Evolutionary conservation across 176 grass and related monocot genomes (phyloP).

Genomic region (Oryza glaberrima): DNA sequence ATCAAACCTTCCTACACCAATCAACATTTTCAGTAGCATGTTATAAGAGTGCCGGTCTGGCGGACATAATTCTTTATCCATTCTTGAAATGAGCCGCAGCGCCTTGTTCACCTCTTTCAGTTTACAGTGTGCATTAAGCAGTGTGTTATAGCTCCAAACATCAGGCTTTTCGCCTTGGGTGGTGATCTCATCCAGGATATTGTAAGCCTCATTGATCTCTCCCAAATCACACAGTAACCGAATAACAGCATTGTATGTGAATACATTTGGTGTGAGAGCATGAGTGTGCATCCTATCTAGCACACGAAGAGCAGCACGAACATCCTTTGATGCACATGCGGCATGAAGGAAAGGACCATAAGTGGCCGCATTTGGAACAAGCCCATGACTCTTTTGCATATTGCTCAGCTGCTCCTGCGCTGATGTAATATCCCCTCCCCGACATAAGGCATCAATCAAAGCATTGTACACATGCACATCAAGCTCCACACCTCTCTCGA

Average conservation of each 20-base stretch:
- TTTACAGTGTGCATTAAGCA: conserved; percentile 73
- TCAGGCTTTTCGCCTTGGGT: conserved; percentile 59
- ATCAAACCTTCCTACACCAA: conserved; percentile 69
- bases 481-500: conserved; percentile 42
- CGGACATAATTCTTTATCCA: conserved; percentile 68
- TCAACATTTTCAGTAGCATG: conserved; percentile 87
- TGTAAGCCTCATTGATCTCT: conserved; percentile 73
- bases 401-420: conserved; percentile 57
- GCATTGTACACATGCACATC: conserved; percentile 61
- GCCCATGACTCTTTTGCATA: conserved; percentile 56
- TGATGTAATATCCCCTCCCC: conserved; percentile 45
- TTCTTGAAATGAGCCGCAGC: conserved; percentile 63
- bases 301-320: conserved; percentile 52
- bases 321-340: conserved; percentile 64
- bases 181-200: conserved; percentile 76
- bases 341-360: conserved; percentile 70
- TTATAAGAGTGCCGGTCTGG: conserved; percentile 77
- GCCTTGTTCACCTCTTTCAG: conserved; percentile 82
- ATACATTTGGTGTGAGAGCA: conserved; percentile 74
- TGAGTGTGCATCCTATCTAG: conserved; percentile 69
- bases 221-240: conserved; percentile 67
- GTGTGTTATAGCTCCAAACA: conserved; percentile 81
- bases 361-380: conserved; percentile 64
- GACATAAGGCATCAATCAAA: conserved; percentile 67
- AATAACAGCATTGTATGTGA: conserved; percentile 78